Conservation (phyloP, 495 filamentous ascomycete genomes). For the Schizothecium vesticola region DNA sequence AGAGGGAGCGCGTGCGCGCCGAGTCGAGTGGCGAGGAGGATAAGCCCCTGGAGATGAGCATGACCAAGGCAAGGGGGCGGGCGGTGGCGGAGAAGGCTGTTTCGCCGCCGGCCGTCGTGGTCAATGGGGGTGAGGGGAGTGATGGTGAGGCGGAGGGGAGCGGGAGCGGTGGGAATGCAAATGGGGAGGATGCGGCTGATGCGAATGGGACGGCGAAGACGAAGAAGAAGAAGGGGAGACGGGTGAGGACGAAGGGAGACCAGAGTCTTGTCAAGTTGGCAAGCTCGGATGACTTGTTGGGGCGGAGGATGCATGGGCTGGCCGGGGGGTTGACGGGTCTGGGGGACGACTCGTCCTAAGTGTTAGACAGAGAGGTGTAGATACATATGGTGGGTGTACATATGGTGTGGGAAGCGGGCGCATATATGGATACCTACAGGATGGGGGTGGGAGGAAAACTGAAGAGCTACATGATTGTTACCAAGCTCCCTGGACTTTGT, state of each 20-base stretch:
- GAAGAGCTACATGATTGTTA: neutral
- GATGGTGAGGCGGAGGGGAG: neutral
- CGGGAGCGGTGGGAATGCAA: neutral
- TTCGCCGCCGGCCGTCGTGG: conserved; percentile 5
- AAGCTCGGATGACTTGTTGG: conserved; percentile 79
- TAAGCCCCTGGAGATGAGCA: conserved; percentile 70
- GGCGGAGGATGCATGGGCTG: conserved; percentile 78
- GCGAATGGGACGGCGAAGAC: neutral
- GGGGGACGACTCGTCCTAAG: conserved; percentile 34
- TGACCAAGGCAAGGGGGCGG: conserved; percentile 37
- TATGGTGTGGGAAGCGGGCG: neutral
- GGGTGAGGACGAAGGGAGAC: conserved; percentile 29
- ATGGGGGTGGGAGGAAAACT: neutral
- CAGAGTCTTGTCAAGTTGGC: conserved; percentile 66
- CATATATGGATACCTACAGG: neutral
- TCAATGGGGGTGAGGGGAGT: neutral
- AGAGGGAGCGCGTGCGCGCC: conserved; percentile 37
- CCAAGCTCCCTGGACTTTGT: neutral
- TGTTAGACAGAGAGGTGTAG: neutral
- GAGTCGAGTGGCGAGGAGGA: conserved; percentile 80
- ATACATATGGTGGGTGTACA: neutral
- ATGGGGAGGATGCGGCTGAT: conserved; percentile 6
- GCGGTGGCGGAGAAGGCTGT: conserved; percentile 4
- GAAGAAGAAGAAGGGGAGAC: conserved; percentile 30
- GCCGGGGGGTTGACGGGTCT: conserved; percentile 71